Conservation (phyloP, 1,284 basidiomycete genomes). For the Naganishia liquefaciens region DNA sequence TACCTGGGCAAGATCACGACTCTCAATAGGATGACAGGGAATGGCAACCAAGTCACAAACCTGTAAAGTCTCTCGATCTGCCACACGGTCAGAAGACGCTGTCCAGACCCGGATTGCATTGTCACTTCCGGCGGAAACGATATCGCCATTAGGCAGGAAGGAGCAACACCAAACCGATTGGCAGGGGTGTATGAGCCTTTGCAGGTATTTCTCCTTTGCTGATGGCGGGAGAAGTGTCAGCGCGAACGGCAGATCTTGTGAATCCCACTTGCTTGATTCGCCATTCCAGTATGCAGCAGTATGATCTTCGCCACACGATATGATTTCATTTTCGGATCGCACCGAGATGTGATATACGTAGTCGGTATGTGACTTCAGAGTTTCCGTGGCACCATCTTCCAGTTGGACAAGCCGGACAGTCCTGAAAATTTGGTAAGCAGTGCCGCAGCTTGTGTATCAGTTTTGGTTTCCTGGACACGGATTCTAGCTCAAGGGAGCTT, state of each 20-base stretch:
- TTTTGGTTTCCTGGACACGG: neutral
- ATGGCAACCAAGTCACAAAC: slow-evolving; percentile 27
- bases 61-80: slow-evolving; percentile 18
- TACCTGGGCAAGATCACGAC: slow-evolving; percentile 16
- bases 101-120: slow-evolving; percentile 41
- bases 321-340: slow-evolving; percentile 6
- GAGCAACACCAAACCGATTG: slow-evolving; percentile 44
- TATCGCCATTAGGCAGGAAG: slow-evolving; percentile 39
- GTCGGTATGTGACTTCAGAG: slow-evolving; percentile 40
- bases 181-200: slow-evolving; percentile 41
- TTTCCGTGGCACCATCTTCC: slow-evolving; percentile 32
- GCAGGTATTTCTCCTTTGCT: slow-evolving; percentile 11
- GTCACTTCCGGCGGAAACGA: slow-evolving; percentile 45
- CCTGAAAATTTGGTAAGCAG: slow-evolving; percentile 26
- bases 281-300: slow-evolving; percentile 39
- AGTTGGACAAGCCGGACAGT: slow-evolving; percentile 39
- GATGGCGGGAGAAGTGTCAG: neutral
- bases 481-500: slow-evolving; percentile 29
- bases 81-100: slow-evolving; percentile 11
- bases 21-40: neutral
- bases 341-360: slow-evolving; percentile 41
- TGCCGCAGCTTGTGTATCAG: neutral
- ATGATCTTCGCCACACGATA: slow-evolving; percentile 47
- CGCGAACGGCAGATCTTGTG: neutral
- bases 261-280: slow-evolving; percentile 13